These are phyloP conservation scores for Kurtzmaniella quercitrusa DNA, from an alignment of 1,139 yeast genomes.

Conservation along the genomic window DNA sequence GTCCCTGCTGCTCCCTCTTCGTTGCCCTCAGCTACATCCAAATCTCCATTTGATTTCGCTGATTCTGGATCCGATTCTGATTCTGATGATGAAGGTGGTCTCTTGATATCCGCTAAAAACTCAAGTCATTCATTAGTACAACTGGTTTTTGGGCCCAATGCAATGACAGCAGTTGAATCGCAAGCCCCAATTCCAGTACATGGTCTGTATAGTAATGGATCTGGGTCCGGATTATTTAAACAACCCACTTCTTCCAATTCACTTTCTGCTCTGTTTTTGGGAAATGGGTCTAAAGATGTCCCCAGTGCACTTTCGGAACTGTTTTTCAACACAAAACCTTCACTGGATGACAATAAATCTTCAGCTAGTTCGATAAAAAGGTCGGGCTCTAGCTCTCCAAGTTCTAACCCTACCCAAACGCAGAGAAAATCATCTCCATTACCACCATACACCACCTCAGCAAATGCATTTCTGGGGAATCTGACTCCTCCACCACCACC, in stretches of 20 bases:
- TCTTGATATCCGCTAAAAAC: conserved; percentile 37
- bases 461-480: conserved; percentile 38
- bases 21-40: neutral
- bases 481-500: conserved; percentile 19
- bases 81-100: conserved; percentile 28
- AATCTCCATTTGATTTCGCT: neutral
- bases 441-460: conserved; percentile 45
- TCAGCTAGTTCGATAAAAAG: neutral
- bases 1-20: neutral
- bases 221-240: conserved; percentile 19
- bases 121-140: conserved; percentile 47
- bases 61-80: conserved; percentile 19
- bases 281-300: conserved; percentile 10
- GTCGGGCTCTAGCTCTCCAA: neutral
- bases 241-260: conserved; percentile 42
- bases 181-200: conserved; percentile 2
- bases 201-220: neutral
- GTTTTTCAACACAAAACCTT: conserved; percentile 12
- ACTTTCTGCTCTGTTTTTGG: conserved; percentile 31
- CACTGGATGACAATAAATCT: neutral
- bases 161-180: conserved; percentile 16
- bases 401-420: conserved; percentile 16
- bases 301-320: conserved; percentile 16
- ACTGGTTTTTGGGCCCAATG: conserved; percentile 31
- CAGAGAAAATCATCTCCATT: conserved; percentile 37